Percentiles rank a stretch among this genome's conserved stretches.
Evolutionary conservation across 345 rosid genomes (phyloP).

Genomic region (Lenwebbia sp.): DNA sequence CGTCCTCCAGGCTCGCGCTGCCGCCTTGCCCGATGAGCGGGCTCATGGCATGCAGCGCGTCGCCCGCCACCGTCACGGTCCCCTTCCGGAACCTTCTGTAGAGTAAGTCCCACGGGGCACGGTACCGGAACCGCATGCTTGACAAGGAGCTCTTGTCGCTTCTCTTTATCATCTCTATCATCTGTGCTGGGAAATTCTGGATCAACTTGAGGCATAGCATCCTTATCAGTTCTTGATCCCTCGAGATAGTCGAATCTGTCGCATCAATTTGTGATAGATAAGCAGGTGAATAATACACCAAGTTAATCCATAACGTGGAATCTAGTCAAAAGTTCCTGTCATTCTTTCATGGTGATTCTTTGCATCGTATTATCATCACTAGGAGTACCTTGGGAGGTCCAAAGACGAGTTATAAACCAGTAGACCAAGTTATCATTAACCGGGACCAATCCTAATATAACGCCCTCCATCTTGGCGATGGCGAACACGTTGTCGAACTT

Average conservation of each 20-base stretch:
- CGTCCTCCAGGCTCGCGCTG: slow-evolving; percentile 40
- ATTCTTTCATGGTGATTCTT: background rate
- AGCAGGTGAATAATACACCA: background rate
- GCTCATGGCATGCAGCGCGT: slow-evolving; percentile 46
- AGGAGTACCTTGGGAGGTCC: slow-evolving; percentile 3
- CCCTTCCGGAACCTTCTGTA: slow-evolving; percentile 21
- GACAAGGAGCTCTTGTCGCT: slow-evolving; percentile 22
- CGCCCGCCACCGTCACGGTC: slow-evolving; percentile 42
- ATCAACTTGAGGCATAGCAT: slow-evolving; percentile 6
- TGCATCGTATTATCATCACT: background rate
- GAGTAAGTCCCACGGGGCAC: slow-evolving; percentile 27
- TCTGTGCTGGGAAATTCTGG: slow-evolving; percentile 20
- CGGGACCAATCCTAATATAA: slow-evolving; percentile 23
- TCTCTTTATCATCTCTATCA: slow-evolving; percentile 19
- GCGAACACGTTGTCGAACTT: slow-evolving; percentile 19
- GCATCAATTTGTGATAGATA: background rate
- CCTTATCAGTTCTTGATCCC: slow-evolving; percentile 17
- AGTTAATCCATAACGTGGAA: background rate
- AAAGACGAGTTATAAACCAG: slow-evolving; percentile 20
- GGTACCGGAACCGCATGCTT: slow-evolving; percentile 11
- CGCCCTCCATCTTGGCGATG: slow-evolving; percentile 1
- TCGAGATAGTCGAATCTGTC: slow-evolving; percentile 1
- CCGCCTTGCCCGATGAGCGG: slow-evolving; percentile 45
- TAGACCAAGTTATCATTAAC: slow-evolving; percentile 15
- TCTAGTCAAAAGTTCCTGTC: background rate